Evolutionary conservation across 257 asterid genomes (phyloP).

Genomic region (Capsicum baccatum): DNA sequence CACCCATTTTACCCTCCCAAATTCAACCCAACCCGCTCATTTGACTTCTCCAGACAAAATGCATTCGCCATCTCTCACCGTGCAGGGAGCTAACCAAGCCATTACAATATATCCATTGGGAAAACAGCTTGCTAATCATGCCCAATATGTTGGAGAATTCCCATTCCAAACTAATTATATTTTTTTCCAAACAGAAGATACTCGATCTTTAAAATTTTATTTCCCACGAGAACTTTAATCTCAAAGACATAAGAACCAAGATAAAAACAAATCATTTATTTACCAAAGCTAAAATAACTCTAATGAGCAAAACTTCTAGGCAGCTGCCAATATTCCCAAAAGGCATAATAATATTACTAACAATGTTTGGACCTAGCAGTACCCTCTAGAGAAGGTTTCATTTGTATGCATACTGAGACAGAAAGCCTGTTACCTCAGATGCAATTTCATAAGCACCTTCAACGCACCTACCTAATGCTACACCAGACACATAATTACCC

Average conservation of each 20-base stretch:
- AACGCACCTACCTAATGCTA: constrained; percentile 93
- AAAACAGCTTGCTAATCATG: neutral
- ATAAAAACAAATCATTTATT: neutral
- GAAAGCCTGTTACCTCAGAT: constrained; percentile 66
- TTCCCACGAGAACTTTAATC: neutral
- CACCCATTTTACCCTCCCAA: too few relatives aligned
- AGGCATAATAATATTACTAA: constrained; percentile 7
- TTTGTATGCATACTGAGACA: constrained; percentile 57
- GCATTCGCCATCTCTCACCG: neutral
- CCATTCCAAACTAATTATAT: neutral
- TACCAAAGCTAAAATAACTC: constrained; percentile 23
- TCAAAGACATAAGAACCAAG: neutral
- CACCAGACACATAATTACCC: constrained; percentile 91
- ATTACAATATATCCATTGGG: neutral
- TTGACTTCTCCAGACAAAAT: neutral
- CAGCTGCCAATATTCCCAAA: neutral
- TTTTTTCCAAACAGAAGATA: neutral
- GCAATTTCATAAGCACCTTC: constrained; percentile 92
- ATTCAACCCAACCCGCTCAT: too few relatives aligned
- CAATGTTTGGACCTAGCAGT: constrained; percentile 13
- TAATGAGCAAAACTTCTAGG: constrained; percentile 5
- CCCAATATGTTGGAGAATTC: neutral
- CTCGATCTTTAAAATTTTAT: neutral
- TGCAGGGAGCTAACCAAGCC: neutral
- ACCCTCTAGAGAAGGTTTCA: constrained; percentile 29